Evolutionary conservation across 345 rosid genomes (phyloP).

Genomic region (Boechera divaricarpa): DNA sequence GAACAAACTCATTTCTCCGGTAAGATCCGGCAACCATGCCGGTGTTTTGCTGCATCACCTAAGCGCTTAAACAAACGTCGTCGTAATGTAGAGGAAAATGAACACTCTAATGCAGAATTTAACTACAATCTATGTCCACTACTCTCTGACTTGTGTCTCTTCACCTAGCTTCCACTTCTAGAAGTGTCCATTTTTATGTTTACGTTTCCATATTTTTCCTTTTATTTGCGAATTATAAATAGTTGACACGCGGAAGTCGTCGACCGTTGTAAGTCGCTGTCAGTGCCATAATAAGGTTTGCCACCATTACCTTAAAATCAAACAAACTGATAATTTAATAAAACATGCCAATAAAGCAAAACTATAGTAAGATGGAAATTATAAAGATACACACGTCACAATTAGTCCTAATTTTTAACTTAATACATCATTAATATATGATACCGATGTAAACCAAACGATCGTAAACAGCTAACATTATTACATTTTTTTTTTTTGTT

Average conservation of each 20-base stretch:
- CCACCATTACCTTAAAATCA: constrained; percentile 25
- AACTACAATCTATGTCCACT: background rate
- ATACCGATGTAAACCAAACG: background rate
- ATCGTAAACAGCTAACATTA: background rate
- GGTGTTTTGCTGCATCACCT: constrained; percentile 69
- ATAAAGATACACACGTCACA: background rate
- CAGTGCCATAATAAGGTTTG: constrained; percentile 12
- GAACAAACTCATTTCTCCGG: constrained; percentile 85
- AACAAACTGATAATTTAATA: background rate
- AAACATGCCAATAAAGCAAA: background rate
- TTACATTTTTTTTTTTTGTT: too few relatives aligned
- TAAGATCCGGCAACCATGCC: constrained; percentile 94
- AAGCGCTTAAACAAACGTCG: background rate
- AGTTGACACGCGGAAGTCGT: constrained; percentile 8
- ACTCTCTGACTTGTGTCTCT: constrained; percentile 4
- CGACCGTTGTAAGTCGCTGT: background rate
- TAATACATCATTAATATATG: background rate
- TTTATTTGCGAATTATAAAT: background rate
- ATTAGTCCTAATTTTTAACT: background rate
- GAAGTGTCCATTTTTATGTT: background rate
- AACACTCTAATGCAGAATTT: background rate
- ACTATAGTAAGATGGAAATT: background rate
- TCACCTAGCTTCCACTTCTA: constrained; percentile 7
- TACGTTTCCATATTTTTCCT: background rate
- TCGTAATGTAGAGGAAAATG: too few relatives aligned